Evolutionary conservation across 352 stramenopile species (phyloP).

Genomic region (Plasmopara viticola): DNA sequence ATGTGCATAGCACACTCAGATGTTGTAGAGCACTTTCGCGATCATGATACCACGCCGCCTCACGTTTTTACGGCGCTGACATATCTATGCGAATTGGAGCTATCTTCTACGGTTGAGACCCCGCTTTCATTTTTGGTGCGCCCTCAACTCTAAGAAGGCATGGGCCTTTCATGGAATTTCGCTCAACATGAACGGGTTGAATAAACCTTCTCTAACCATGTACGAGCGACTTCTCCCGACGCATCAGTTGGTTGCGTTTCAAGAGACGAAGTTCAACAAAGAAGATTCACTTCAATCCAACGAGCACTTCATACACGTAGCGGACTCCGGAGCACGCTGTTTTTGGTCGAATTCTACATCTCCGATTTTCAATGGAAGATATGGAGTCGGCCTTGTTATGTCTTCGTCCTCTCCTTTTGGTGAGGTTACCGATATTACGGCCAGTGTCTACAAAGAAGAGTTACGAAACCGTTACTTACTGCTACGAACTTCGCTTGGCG

Average conservation of each 20-base stretch:
- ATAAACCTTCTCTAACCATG: not conserved
- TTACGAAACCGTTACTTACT: not conserved
- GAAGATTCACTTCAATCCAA: not conserved
- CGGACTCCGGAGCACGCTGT: not conserved
- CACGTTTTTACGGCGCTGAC: not conserved
- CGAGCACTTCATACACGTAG: not conserved
- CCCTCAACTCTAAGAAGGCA: not conserved
- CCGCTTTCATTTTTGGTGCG: not conserved
- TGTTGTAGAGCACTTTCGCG: not conserved
- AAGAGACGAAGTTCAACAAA: not conserved
- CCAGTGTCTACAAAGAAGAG: not conserved
- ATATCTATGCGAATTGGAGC: not conserved
- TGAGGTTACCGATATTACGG: not conserved
- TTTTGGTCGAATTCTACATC: not conserved
- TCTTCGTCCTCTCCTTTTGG: not conserved
- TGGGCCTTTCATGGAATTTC: not conserved
- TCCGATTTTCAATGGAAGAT: not conserved
- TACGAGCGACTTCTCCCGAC: not conserved
- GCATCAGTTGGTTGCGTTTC: conserved; percentile 3
- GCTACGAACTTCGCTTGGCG: not conserved
- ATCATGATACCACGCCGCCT: not conserved
- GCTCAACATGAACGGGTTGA: too few species aligned
- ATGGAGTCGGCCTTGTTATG: not conserved
- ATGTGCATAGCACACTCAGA: not conserved
- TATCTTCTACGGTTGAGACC: not conserved